Evolutionary conservation across 352 stramenopile species (phyloP).

Genomic region (Aphanomyces euteiches): DNA sequence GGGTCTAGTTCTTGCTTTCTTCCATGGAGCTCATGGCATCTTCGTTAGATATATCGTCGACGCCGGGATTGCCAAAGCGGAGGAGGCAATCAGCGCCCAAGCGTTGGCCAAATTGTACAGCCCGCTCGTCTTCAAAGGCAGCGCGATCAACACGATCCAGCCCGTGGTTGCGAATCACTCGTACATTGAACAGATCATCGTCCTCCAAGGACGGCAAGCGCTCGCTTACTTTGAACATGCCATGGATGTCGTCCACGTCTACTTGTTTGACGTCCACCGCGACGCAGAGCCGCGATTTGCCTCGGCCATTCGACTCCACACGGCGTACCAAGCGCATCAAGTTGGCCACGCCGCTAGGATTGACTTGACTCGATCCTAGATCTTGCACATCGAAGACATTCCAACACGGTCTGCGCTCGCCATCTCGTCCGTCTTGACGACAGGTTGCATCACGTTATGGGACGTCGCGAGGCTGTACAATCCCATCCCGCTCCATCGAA

Average conservation of each 20-base stretch:
- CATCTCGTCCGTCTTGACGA: conserved; percentile 47
- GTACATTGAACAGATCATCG: conserved; percentile 51
- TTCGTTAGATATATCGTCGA: conserved; percentile 22
- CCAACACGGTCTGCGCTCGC: conserved; percentile 41
- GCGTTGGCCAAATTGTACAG: conserved; percentile 16
- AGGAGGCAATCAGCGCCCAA: conserved; percentile 20
- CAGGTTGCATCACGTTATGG: conserved; percentile 61
- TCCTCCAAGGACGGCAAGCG: conserved; percentile 47
- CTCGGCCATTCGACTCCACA: conserved; percentile 66
- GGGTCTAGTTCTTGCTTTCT: conserved; percentile 31
- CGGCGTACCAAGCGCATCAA: conserved; percentile 65
- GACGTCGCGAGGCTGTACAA: conserved; percentile 43
- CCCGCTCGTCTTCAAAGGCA: conserved; percentile 16
- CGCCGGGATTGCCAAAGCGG: conserved; percentile 23
- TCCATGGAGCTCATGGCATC: conserved; percentile 42
- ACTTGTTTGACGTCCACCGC: conserved; percentile 55
- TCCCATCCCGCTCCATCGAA: conserved; percentile 59
- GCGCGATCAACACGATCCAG: conserved; percentile 35
- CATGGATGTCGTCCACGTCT: conserved; percentile 67
- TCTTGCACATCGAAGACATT: conserved; percentile 60
- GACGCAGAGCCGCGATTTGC: conserved; percentile 59
- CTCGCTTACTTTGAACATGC: conserved; percentile 65
- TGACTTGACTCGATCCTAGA: not conserved
- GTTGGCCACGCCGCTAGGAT: not conserved
- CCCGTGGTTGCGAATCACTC: conserved; percentile 37